Evolutionary conservation across 2,329 filamentous ascomycete species (phyloP).

Genomic region (Cyphellophora attinorum): DNA sequence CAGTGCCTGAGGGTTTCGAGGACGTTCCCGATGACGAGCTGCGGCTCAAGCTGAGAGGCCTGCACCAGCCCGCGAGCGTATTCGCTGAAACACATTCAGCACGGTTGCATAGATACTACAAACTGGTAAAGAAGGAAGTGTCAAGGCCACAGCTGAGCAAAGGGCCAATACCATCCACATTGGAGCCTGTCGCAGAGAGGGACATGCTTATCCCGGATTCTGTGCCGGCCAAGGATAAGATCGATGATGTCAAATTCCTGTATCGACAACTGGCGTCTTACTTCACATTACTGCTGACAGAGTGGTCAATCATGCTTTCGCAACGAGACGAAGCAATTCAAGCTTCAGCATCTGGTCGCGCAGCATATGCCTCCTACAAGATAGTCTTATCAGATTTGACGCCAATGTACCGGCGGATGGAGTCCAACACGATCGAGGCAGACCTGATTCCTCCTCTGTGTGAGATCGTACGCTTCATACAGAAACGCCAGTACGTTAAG

Average conservation of each 20-base stretch:
- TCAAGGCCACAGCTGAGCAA: conserved; percentile 32
- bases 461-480: conserved; percentile 84
- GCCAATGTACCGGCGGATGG: conserved; percentile 82
- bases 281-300: conserved; percentile 88
- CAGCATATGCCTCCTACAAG: conserved; percentile 74
- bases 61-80: conserved; percentile 63
- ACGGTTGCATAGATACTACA: conserved; percentile 61
- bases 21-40: conserved; percentile 46
- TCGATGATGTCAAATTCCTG: conserved; percentile 53
- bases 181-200: conserved; percentile 69
- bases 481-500: conserved; percentile 85
- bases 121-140: conserved; percentile 37
- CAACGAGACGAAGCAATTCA: conserved; percentile 48
- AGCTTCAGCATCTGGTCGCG: conserved; percentile 68
- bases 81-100: conserved; percentile 73
- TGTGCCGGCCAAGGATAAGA: conserved; percentile 49
- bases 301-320: conserved; percentile 73
- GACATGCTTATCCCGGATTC: conserved; percentile 73
- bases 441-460: conserved; percentile 74
- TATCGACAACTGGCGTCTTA: conserved; percentile 86
- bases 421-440: conserved; percentile 65
- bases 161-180: conserved; percentile 77
- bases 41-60: conserved; percentile 53
- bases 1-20: conserved; percentile 25
- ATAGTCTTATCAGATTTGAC: conserved; percentile 81